Conservation (phyloP, 2,329 filamentous ascomycete genomes). For the Tolypocladium ophioglossoides region DNA sequence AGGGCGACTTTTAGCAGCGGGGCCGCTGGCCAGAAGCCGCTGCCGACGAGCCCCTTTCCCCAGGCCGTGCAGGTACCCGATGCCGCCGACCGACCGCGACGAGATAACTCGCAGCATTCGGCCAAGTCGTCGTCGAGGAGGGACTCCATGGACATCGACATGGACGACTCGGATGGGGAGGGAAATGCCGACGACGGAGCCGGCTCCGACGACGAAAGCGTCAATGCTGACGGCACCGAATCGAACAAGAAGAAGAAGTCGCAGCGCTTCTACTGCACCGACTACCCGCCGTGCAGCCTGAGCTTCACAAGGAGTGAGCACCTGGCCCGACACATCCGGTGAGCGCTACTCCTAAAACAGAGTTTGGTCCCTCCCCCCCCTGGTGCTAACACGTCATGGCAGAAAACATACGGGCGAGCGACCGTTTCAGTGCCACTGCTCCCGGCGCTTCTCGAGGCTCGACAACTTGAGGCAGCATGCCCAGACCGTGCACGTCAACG, state of each 20-base stretch:
- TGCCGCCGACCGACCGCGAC: slow-evolving; percentile 25
- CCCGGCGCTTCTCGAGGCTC: slow-evolving; percentile 80
- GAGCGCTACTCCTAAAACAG: slow-evolving; percentile 10
- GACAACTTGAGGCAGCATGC: slow-evolving; percentile 96
- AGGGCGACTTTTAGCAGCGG: slow-evolving; percentile 38
- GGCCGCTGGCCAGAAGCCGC: slow-evolving; percentile 38
- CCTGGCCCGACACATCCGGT: slow-evolving; percentile 87
- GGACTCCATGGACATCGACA: slow-evolving; percentile 61
- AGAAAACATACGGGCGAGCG: slow-evolving; percentile 97
- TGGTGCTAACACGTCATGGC: slow-evolving; percentile 4
- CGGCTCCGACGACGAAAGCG: slow-evolving; percentile 54
- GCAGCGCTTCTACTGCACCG: slow-evolving; percentile 90
- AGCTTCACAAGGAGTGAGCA: slow-evolving; percentile 97
- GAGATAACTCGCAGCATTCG: slow-evolving; percentile 49
- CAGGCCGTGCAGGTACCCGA: slow-evolving; percentile 37
- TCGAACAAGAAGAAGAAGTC: slow-evolving; percentile 93
- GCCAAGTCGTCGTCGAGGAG: slow-evolving; percentile 38
- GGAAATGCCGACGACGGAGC: slow-evolving; percentile 35
- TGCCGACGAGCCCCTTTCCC: slow-evolving; percentile 42
- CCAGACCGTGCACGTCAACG: slow-evolving; percentile 94
- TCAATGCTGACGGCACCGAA: slow-evolving; percentile 53
- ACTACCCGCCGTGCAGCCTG: slow-evolving; percentile 85
- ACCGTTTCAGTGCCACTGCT: slow-evolving; percentile 94
- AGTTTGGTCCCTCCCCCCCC: neutral
- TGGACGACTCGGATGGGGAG: slow-evolving; percentile 66